Base-by-base conservation (phyloP, 2,329 filamentous ascomycete species). In the Davidsoniella australis region DNA sequence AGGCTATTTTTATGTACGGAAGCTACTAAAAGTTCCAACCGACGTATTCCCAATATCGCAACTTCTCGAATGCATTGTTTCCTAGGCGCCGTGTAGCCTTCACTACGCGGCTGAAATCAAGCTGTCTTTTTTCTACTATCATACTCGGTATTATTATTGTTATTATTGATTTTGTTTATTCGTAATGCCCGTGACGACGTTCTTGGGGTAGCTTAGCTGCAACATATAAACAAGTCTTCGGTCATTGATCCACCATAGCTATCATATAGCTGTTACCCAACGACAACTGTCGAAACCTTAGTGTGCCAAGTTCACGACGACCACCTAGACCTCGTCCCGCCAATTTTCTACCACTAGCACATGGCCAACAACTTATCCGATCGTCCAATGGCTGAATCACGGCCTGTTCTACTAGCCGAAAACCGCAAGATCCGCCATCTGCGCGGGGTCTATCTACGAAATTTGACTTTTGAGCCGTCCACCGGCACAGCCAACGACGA, bases 391-490 rank as follows among this genome's bases (percentile, higher is more conserved):
- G 23, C 56, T 40, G 55, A 58, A 47, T 47, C 54, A 42, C 66
- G 69, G 39, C 72, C 74, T 39, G 67, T 72, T 40, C 67, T 81
- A 54, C 65, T 78, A 26, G 67, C 76, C 16, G 74, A 91, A 72
- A 95, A 94, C 63, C 84, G 87, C 62, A 87, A 82, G 62, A 71
- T 96, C 48, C 80, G 89, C 49, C 88, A 95, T 68, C 73, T 95
- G 4, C 80, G 85, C 58, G 86, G 85, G 56, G 77, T 96, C 57
- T 89, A 84, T 50, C 68, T 95, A 47, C 85, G 89, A 51, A 95
- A 95, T 63, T 70, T 95, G 41, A 79, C 78, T 54, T 79, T 94
- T 56, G 69, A 68, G 20, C 69, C 68, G 54, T 17, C 41, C 67
- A 69, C 52, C 67, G 68, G 55, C 67, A 66, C 58, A 67, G 72